Evolutionary conservation across 2,329 filamentous ascomycete species (phyloP), one percentile per base, ranked within the genome.

Genomic region (Sporothrix luriei): DNA sequence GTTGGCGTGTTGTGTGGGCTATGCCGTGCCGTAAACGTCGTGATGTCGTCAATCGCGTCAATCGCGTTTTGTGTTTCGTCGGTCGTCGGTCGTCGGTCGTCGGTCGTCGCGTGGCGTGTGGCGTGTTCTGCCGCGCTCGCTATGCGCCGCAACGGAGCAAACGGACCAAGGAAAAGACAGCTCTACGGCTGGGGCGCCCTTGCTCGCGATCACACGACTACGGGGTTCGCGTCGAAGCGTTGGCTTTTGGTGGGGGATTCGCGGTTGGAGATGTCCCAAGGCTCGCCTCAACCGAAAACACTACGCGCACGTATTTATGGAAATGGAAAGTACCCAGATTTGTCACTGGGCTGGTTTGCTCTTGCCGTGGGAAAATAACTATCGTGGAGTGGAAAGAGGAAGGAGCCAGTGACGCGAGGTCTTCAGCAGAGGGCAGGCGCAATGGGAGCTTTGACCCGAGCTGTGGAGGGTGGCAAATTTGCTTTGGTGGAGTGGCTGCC

Each of bases 141-240:
- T 19, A 29, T 49, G 57, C 38, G n/a, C 38, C 38, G 57, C 57
- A 24, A 43, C 38, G 40, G 52, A 62, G 57, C 57, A 62, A 61
- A 24, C 55, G 40, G 38, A 9, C 13, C 21, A 24, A 3, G 38
- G 11, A 46, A 43, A 46, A 46, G 40, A 21, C 21, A 43, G 40
- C 40, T 43, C 21, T 46, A 46, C 57, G 46, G 57, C 57, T 26
- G 57, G 33, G 33, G 55, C 55, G 9, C 19, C n/a, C 14, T 61
- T 64, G 33, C 21, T 48, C 43, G 61, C 43, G 43, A 64, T 64
- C 61, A 64, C 61, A 64, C 61, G 61, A 64, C 61, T 64, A 64
- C 61, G 33, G 61, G 59, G 21, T 64, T 43, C 43, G 61, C 61
- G 61, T 48, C 46, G 43, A 38, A 40, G n/a, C 40, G n/a, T 46